Percentiles rank a stretch among this genome's conserved stretches.
Evolutionary conservation across 176 grass and related monocot species (phyloP).

Genomic region (Areca catechu): DNA sequence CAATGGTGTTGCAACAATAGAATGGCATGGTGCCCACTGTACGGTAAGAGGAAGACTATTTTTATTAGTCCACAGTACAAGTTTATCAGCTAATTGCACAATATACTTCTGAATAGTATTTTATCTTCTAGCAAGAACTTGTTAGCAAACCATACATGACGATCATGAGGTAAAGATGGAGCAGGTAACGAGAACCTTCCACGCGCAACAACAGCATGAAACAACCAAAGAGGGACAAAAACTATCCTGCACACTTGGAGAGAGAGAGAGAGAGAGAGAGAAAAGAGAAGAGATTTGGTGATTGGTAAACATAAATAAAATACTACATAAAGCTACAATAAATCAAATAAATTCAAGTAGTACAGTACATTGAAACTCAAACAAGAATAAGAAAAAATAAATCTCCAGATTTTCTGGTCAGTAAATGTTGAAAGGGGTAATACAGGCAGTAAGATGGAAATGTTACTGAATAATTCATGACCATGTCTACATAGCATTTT

Average conservation of each 20-base stretch:
- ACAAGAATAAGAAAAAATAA: too few species aligned
- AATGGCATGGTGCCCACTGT: constrained; percentile 96
- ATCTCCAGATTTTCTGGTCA: too few species aligned
- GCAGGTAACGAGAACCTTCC: constrained; percentile 97
- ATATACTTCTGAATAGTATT: background rate
- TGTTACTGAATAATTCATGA: too few species aligned
- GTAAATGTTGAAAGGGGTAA: too few species aligned
- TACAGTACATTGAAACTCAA: too few species aligned
- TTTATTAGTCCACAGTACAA: background rate
- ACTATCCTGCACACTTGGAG: constrained; percentile 43
- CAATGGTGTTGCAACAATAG: constrained; percentile 64
- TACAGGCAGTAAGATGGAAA: too few species aligned
- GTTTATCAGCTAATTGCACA: background rate
- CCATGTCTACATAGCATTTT: too few species aligned
- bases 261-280: background rate
- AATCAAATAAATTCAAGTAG: too few species aligned
- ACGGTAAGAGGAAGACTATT: constrained; percentile 8
- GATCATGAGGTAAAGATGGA: constrained; percentile 82
- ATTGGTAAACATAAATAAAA: too few species aligned
- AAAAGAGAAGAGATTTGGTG: constrained; percentile 4
- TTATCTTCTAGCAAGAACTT: background rate
- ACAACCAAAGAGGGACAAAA: constrained; percentile 89
- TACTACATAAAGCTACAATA: too few species aligned
- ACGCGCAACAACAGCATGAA: constrained; percentile 62
- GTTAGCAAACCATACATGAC: constrained; percentile 49